Percentiles rank a stretch among this genome's conserved stretches.
Conservation (phyloP, 2,329 filamentous ascomycete species). For the Lachnellula suecica region DNA sequence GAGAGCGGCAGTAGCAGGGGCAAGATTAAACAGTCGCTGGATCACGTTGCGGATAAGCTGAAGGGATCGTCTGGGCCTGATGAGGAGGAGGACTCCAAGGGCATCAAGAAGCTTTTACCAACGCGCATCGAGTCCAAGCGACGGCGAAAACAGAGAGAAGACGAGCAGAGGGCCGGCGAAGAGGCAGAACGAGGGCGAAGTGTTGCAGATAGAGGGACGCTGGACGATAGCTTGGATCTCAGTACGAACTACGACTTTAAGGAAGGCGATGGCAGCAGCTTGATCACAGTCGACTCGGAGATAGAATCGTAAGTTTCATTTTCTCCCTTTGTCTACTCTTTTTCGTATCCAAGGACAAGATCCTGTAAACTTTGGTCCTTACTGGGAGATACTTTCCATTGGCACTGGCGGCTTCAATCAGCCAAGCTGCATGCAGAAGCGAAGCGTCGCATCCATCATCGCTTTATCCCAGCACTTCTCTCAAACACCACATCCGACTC, state of each 20-base stretch:
- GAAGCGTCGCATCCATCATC: background rate
- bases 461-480: conserved; percentile 11
- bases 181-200: conserved; percentile 34
- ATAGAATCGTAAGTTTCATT: conserved; percentile 31
- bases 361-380: too few species aligned
- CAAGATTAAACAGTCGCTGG: conserved; percentile 23
- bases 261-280: conserved; percentile 26
- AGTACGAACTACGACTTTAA: conserved; percentile 1
- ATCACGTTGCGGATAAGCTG: conserved; percentile 25
- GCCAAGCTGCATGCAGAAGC: background rate
- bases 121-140: conserved; percentile 50
- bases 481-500: background rate
- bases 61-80: conserved; percentile 18
- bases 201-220: conserved; percentile 32
- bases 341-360: too few species aligned
- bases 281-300: conserved; percentile 33
- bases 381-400: too few species aligned
- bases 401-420: too few species aligned
- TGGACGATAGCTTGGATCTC: conserved; percentile 24
- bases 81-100: conserved; percentile 29
- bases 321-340: conserved; percentile 9
- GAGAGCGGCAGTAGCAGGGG: conserved; percentile 21
- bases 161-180: conserved; percentile 35
- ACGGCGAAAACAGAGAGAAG: conserved; percentile 44
- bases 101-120: conserved; percentile 52